These are phyloP conservation scores for Chlamydomonas incerta DNA, from an alignment of 139 green algal species.

Conservation along the genomic window DNA sequence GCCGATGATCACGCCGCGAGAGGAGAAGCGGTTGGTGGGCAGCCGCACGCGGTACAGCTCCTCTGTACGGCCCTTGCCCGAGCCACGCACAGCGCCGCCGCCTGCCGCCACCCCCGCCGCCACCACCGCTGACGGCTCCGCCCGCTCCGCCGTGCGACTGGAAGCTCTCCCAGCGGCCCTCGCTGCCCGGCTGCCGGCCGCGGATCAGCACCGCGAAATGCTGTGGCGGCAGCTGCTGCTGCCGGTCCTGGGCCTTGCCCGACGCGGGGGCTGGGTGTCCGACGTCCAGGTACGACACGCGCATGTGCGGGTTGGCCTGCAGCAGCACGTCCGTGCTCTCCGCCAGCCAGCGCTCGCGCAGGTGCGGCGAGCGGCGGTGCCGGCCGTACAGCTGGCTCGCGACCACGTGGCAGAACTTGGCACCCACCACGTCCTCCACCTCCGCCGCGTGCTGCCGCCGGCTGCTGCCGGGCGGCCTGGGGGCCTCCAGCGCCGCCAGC, in stretches of 20 bases:
- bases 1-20: conserved; percentile 65
- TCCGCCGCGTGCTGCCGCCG: background rate
- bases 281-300: conserved; percentile 31
- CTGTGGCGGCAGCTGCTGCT: background rate
- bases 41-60: conserved; percentile 68
- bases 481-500: conserved; percentile 32
- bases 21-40: conserved; percentile 60
- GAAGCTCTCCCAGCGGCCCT: background rate
- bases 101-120: background rate
- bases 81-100: background rate
- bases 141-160: background rate
- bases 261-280: background rate
- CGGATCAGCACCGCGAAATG: conserved; percentile 35
- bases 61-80: conserved; percentile 4
- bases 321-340: conserved; percentile 46
- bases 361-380: conserved; percentile 14
- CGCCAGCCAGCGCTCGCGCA: conserved; percentile 32
- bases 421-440: conserved; percentile 64
- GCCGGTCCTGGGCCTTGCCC: background rate
- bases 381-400: conserved; percentile 67
- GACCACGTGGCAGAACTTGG: conserved; percentile 85
- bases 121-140: too few relatives aligned
- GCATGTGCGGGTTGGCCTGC: conserved; percentile 26
- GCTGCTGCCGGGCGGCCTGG: background rate
- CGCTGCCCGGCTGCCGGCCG: background rate